Evolutionary conservation across 2,329 filamentous ascomycete genomes (phyloP), one percentile per base, ranked within the genome.

Genomic region (Fusarium humuli): DNA sequence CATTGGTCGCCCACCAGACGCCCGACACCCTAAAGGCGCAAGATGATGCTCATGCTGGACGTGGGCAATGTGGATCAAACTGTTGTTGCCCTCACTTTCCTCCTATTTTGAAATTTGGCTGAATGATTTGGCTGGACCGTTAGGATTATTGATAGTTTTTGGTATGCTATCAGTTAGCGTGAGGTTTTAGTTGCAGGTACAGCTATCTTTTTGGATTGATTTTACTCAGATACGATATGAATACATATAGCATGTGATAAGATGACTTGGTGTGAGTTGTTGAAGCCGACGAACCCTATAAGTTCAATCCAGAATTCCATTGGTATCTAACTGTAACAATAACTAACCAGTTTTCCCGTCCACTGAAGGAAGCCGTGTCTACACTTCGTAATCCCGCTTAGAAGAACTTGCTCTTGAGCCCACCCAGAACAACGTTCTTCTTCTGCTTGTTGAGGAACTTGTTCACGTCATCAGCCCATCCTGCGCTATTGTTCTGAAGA

Each of bases 371-470:
- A 30, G 7, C 13, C 30, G 22, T 7, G 22, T 23, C 49, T 53
- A 25, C 22, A 58, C 16, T 56, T 54, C n/a, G 27, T 37, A 25
- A 32, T 18, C 29, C 29, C 14, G 8, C 8, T 57, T 73, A 81
- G 57, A 81, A 80, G 50, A 89, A 90, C 74, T 89, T 89, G 76
- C 87, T 84, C 77, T 88, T 90, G 20, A 91, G 81, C 65, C 87
- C 84, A 2, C 94, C 93, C 72, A 97, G 81, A 16, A 97, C 84
- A 70, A 96, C 84, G 69, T 93, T 94, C 78, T 90, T 88, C 87
- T 98, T 98, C 83, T 98, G 95, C 81, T 91, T 91, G 61, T 86
- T 87, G 7, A 97, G 91, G 79, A 88, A 98, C 79, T 97, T 98
- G 75, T 88, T 91, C 55, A 97, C 94, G 77, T 97, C 94, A 32